Evolutionary conservation across 2,329 filamentous ascomycete species (phyloP), one percentile per base, ranked within the genome.

Genomic region (Bipolaris cookei): DNA sequence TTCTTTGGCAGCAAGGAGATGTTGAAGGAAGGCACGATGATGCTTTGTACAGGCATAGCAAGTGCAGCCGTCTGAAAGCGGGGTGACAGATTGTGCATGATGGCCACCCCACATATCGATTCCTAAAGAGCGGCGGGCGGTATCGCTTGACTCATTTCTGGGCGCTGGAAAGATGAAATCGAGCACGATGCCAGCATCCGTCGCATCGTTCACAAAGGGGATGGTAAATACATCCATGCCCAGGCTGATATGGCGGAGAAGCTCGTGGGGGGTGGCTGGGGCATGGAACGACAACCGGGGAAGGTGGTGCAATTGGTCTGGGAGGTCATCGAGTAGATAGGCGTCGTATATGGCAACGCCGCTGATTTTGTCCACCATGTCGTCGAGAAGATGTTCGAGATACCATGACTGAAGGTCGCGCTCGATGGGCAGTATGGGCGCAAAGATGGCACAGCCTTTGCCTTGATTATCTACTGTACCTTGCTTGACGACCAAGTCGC

Each of bases 41-140:
- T 98, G 94, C 16, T 84, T 85, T 1, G 82, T 86, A 81, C 95
- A 99, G 20, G 92, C 82, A 75, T 96, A 94, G 81, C 95, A 99
- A 48, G 78, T 67, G 75, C 95, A 99, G 14, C 77, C 82, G 1
- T 77, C 72, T 3, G 68, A 66, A 2, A 97, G 79, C 0, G 94
- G 88, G 0, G 76, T 75, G 0, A 91, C 72, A 37, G 90, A 86
- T 4, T 82, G 80, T 3, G 86, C 82, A 76, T 95, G 84, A 3
- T 59, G 51, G 11, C 67, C 52, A 2, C 83, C 81, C 88, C 92
- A 96, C 80, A 98, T 88, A 75, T 98, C 88, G 21, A 89, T 79
- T 4, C 90, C 95, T 0, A 98, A 79, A 59, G 75, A 51, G 64
- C 63, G 42, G 47, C 64, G 65, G 6, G 56, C 35, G 41, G 59